Conservation (phyloP, 202 grass and related monocot species). For the Setaria italica region DNA sequence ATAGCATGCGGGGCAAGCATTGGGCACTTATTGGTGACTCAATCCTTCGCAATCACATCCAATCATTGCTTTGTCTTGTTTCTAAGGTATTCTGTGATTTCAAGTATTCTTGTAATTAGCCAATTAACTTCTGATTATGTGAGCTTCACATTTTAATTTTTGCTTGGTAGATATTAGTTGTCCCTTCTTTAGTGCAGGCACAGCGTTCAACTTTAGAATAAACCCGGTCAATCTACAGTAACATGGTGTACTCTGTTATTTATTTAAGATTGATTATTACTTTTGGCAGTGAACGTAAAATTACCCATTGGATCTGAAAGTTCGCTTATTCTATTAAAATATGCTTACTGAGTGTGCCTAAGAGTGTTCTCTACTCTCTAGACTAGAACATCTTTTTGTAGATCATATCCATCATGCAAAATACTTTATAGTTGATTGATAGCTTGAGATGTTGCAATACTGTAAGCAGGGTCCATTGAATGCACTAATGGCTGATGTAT, state of each 20-base stretch:
- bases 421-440: neutral
- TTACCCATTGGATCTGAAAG: neutral
- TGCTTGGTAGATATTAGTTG: neutral
- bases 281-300: neutral
- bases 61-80: conserved; percentile 91
- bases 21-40: conserved; percentile 93
- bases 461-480: neutral
- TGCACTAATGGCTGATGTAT: neutral
- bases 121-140: neutral
- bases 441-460: neutral
- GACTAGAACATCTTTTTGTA: neutral
- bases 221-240: neutral
- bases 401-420: too few relatives aligned
- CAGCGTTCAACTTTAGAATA: neutral
- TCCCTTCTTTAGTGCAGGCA: neutral
- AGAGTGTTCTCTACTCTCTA: neutral
- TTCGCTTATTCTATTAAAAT: neutral
- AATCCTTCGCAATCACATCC: conserved; percentile 84
- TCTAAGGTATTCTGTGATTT: conserved; percentile 57
- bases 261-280: neutral
- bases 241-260: neutral
- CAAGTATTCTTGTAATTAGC: neutral
- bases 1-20: conserved; percentile 62
- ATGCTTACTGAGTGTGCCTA: neutral
- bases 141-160: neutral